Percentiles rank a stretch among this genome's conserved stretches.
These are phyloP conservation scores for Pleurotus platypus DNA, from an alignment of 768 basidiomycete species.

Conservation along the genomic window DNA sequence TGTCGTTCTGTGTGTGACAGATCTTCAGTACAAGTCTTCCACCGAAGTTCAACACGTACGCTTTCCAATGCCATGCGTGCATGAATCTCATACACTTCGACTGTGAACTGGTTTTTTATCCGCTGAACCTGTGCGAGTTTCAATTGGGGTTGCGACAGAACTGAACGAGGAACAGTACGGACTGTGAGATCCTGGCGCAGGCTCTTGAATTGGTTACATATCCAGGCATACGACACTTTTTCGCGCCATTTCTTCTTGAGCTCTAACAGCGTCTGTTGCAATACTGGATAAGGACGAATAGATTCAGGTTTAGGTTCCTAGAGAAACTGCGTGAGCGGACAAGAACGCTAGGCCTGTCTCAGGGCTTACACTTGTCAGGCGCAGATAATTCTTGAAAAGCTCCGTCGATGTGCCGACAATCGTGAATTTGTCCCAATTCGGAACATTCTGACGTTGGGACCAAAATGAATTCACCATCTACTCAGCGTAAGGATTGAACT, in stretches of 20 bases:
- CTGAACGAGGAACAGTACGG: conserved; percentile 32
- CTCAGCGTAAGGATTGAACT: conserved; percentile 21
- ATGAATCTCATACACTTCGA: conserved; percentile 96
- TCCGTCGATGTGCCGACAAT: conserved; percentile 90
- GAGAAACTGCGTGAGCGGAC: not conserved
- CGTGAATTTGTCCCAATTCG: conserved; percentile 94
- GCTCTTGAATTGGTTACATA: conserved; percentile 98
- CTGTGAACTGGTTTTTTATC: conserved; percentile 98
- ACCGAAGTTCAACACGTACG: conserved; percentile 34
- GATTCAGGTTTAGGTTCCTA: conserved; percentile 94
- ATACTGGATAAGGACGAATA: conserved; percentile 83
- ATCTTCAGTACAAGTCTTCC: conserved; percentile 10
- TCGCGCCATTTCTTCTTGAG: conserved; percentile 88
- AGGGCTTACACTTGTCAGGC: conserved; percentile 76
- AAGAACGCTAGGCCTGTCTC: no score
- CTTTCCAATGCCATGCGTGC: conserved; percentile 94
- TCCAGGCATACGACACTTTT: conserved; percentile 77
- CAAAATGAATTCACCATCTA: not conserved
- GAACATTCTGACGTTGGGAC: conserved; percentile 66
- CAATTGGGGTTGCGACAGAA: conserved; percentile 9
- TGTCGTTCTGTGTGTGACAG: conserved; percentile 64
- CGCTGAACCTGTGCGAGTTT: conserved; percentile 76
- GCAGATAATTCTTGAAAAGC: conserved; percentile 93
- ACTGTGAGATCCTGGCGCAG: conserved; percentile 96
- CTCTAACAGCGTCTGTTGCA: conserved; percentile 81